phyloP scores from a whole-genome alignment of 2,329 filamentous ascomycete genomes.

The Scedosporium apiospermum region DNA sequence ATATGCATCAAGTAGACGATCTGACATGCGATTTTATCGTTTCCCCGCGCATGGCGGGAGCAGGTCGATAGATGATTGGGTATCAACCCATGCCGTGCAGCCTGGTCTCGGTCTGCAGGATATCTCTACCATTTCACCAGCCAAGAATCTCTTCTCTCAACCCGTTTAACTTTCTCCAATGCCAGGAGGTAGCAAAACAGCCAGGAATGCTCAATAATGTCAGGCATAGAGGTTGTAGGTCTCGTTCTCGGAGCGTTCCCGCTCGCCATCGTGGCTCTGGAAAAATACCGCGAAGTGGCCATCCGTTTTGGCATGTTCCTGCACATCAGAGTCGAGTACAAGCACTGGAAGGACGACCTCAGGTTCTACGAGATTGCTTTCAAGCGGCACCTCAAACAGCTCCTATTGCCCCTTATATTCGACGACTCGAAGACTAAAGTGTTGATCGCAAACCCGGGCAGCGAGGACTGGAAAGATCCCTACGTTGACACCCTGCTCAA shows the following conservation, averaged over 20 bases:
- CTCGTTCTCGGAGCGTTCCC: constrained; percentile 12
- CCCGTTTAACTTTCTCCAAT: too few relatives aligned
- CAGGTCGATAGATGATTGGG: neutral
- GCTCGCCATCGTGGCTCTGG: constrained; percentile 8
- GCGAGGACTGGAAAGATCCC: constrained; percentile 12
- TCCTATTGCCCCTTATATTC: constrained; percentile 13
- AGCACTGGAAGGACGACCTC: constrained; percentile 18
- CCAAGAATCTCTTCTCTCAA: too few relatives aligned
- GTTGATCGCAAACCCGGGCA: constrained; percentile 12
- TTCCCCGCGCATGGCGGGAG: neutral
- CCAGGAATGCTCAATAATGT: constrained; percentile 3
- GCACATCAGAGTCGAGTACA: constrained; percentile 7
- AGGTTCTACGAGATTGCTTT: constrained; percentile 10
- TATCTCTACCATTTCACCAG: too few relatives aligned
- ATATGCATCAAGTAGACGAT: too few relatives aligned
- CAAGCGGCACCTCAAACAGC: constrained; percentile 10
- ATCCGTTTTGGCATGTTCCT: constrained; percentile 3
- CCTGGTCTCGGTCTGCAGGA: too few relatives aligned
- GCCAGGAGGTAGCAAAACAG: too few relatives aligned
- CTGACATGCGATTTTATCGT: neutral
- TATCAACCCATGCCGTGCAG: neutral
- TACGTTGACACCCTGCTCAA: constrained; percentile 8
- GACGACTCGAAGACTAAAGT: constrained; percentile 11
- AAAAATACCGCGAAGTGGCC: constrained; percentile 9
- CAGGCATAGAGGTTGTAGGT: constrained; percentile 11